Evolutionary conservation across 1,284 basidiomycete genomes (phyloP).

Genomic region (Trichosporon sp.): DNA sequence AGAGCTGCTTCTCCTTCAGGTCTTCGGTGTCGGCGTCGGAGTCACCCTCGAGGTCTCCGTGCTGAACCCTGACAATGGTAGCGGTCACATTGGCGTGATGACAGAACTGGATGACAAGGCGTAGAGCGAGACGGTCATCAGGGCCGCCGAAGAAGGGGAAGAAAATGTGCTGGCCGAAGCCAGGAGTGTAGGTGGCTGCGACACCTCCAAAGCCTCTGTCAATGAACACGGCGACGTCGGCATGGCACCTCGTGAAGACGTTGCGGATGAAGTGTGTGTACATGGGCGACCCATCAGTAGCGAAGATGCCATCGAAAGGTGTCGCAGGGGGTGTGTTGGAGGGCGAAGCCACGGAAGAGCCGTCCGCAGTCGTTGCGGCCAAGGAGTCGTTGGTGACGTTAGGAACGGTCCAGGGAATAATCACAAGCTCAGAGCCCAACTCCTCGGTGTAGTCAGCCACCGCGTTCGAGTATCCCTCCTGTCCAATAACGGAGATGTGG

Average conservation of each 20-base stretch:
- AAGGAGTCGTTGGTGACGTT: conserved; percentile 55
- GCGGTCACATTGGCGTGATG: conserved; percentile 58
- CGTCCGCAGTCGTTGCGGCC: conserved; percentile 17
- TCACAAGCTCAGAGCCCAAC: conserved; percentile 63
- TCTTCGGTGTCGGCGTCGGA: conserved; percentile 50
- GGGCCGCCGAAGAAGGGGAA: conserved; percentile 87
- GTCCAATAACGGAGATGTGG: conserved; percentile 60
- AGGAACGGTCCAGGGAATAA: conserved; percentile 68
- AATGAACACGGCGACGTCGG: conserved; percentile 73
- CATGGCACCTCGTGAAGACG: conserved; percentile 61
- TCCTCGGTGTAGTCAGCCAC: conserved; percentile 63
- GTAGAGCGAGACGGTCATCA: conserved; percentile 78
- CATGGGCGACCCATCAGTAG: conserved; percentile 47
- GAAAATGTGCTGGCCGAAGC: conserved; percentile 61
- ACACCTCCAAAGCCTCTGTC: conserved; percentile 57
- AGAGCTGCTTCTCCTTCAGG: conserved; percentile 22
- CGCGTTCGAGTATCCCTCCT: conserved; percentile 63
- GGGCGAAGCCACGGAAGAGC: conserved; percentile 53
- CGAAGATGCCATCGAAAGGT: conserved; percentile 43
- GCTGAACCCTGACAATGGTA: conserved; percentile 60
- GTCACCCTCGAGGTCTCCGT: conserved; percentile 15
- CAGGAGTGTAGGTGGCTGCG: conserved; percentile 28
- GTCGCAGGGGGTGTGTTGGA: conserved; percentile 35
- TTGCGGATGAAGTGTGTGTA: conserved; percentile 74
- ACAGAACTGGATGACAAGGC: conserved; percentile 73